These are phyloP conservation scores for Colletotrichum sp. DNA, from an alignment of 2,329 filamentous ascomycete species.

Conservation along the genomic window DNA sequence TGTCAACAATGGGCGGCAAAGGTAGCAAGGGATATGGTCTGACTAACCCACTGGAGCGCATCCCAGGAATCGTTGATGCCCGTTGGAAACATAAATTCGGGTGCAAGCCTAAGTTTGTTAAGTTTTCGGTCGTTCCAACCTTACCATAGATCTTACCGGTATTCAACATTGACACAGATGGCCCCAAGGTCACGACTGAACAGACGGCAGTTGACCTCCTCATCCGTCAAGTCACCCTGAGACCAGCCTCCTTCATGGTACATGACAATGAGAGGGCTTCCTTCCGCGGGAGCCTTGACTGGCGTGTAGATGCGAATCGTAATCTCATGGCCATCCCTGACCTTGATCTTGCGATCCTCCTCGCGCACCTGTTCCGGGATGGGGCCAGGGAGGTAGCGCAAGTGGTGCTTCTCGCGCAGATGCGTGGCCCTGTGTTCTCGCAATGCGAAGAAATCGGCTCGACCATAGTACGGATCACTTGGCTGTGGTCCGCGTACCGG, in stretches of 20 bases:
- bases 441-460: not conserved
- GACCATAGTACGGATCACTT: not conserved
- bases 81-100: conserved; percentile 52
- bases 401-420: conserved; percentile 1
- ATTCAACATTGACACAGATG: conserved; percentile 48
- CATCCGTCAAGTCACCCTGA: conserved; percentile 4
- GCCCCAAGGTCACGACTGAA: conserved; percentile 8
- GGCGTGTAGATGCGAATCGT: not conserved
- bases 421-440: conserved; percentile 5
- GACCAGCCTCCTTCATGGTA: conserved; percentile 14
- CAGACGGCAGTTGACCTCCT: conserved; percentile 9
- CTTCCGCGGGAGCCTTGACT: not conserved
- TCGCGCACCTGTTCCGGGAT: conserved; percentile 6
- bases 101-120: conserved; percentile 38
- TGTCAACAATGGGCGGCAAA: not conserved
- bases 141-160: conserved; percentile 31
- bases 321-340: not conserved
- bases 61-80: conserved; percentile 52
- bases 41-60: conserved; percentile 28
- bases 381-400: conserved; percentile 3
- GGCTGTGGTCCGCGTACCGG: not conserved
- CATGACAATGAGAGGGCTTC: conserved; percentile 13
- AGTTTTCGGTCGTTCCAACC: not conserved
- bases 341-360: not conserved
- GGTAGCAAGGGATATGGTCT: not conserved